Conservation (phyloP, 805 yeast genomes). For the Nakazawaea sp. region DNA sequence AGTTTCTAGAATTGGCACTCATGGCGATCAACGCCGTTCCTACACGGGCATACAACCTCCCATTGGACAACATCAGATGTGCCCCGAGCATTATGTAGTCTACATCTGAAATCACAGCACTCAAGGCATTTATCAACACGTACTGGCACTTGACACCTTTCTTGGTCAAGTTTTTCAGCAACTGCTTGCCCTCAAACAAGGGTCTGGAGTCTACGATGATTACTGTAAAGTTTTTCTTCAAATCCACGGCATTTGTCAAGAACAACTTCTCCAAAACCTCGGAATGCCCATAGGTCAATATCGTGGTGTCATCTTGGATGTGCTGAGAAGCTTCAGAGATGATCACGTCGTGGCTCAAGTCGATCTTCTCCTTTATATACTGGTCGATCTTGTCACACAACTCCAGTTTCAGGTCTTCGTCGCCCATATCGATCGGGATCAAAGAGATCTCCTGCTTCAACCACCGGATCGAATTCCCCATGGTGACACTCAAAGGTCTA, state of each 20-base stretch:
- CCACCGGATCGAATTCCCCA: constrained; percentile 99
- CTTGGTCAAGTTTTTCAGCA: constrained; percentile 57
- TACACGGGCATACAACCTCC: constrained; percentile 85
- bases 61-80: constrained; percentile 94
- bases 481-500: constrained; percentile 83
- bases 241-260: constrained; percentile 55
- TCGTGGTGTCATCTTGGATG: constrained; percentile 67
- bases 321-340: constrained; percentile 74
- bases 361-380: constrained; percentile 79
- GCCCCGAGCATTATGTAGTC: constrained; percentile 93
- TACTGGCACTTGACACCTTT: constrained; percentile 70
- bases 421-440: constrained; percentile 67
- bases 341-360: constrained; percentile 75
- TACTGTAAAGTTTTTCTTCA: constrained; percentile 64
- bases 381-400: constrained; percentile 66
- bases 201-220: constrained; percentile 92
- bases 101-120: constrained; percentile 77
- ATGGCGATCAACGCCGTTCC: constrained; percentile 93
- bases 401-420: constrained; percentile 57
- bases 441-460: constrained; percentile 87
- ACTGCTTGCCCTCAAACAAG: constrained; percentile 81
- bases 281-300: constrained; percentile 85
- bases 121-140: constrained; percentile 69
- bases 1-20: constrained; percentile 80
- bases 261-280: constrained; percentile 74